These are phyloP conservation scores for Aspergillus taichungensis DNA, from an alignment of 495 filamentous ascomycete species.

Conservation along the genomic window DNA sequence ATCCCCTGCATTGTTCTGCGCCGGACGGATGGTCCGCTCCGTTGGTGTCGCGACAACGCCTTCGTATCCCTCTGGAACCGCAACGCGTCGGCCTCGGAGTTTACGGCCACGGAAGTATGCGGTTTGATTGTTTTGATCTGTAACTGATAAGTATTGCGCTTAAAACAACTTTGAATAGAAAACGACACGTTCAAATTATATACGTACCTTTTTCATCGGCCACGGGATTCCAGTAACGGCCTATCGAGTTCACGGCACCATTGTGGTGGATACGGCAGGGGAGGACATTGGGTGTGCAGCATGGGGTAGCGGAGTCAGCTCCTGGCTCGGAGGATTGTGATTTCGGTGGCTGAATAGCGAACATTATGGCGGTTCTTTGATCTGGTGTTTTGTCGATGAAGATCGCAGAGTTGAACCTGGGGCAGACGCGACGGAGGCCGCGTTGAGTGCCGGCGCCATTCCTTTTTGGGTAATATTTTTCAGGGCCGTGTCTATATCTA, in stretches of 20 bases:
- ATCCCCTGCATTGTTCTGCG: constrained; percentile 26
- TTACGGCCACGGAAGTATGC: constrained; percentile 80
- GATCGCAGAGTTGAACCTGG: too few relatives aligned
- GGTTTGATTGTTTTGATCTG: constrained; percentile 27
- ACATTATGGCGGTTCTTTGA: constrained; percentile 17
- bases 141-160: constrained; percentile 1
- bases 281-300: constrained; percentile 64
- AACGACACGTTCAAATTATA: not conserved
- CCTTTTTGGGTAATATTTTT: not conserved
- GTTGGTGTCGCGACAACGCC: constrained; percentile 39
- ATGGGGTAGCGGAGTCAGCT: constrained; percentile 4
- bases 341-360: constrained; percentile 28
- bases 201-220: constrained; percentile 33
- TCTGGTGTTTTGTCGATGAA: not conserved
- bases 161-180: too few relatives aligned
- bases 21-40: constrained; percentile 19
- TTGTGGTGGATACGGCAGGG: constrained; percentile 78
- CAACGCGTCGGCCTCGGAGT: constrained; percentile 57
- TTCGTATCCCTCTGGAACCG: constrained; percentile 66
- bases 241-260: constrained; percentile 55
- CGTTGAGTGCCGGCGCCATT: too few relatives aligned
- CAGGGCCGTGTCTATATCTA: not conserved
- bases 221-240: constrained; percentile 64
- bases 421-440: too few relatives aligned
- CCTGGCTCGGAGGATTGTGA: constrained; percentile 14